Evolutionary conservation across 441 rosid species (phyloP).

Genomic region (Viola pubescens): DNA sequence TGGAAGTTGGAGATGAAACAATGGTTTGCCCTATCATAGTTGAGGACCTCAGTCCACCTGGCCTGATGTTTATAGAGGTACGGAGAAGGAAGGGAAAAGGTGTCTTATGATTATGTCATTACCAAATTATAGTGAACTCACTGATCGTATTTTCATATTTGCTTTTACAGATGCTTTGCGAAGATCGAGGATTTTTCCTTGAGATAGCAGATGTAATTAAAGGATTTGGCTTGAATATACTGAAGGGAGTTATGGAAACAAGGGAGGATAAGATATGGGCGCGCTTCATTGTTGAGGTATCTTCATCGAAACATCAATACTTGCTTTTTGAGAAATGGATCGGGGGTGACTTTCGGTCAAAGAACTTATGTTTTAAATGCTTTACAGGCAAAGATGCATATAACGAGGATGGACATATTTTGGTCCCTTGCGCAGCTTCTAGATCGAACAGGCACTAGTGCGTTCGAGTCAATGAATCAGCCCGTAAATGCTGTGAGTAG

Average conservation of each 20-base stretch:
- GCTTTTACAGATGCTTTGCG: slow-evolving; percentile 64
- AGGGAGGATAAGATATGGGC: slow-evolving; percentile 65
- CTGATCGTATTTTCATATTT: background rate
- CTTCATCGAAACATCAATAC: slow-evolving; percentile 6
- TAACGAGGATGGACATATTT: slow-evolving; percentile 65
- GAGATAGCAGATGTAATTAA: slow-evolving; percentile 74
- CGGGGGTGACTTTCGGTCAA: background rate
- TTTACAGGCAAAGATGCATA: slow-evolving; percentile 46
- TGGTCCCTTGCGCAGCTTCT: slow-evolving; percentile 77
- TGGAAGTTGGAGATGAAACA: slow-evolving; percentile 59
- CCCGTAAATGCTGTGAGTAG: slow-evolving; percentile 21
- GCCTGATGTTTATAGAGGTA: slow-evolving; percentile 89
- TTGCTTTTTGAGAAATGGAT: background rate
- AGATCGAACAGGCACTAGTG: slow-evolving; percentile 30
- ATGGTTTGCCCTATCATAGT: slow-evolving; percentile 72
- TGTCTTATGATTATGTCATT: background rate
- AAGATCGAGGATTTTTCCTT: slow-evolving; percentile 62
- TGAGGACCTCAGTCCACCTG: slow-evolving; percentile 62
- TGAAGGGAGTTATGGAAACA: slow-evolving; percentile 76
- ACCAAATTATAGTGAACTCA: too few relatives aligned
- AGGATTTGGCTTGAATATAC: slow-evolving; percentile 67
- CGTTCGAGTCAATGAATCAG: slow-evolving; percentile 25
- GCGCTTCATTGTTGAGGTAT: slow-evolving; percentile 76
- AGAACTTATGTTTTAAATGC: slow-evolving; percentile 14
- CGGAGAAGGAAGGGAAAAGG: background rate